These are phyloP conservation scores for Capsella bursapastoris DNA, from an alignment of 345 rosid species.

Conservation along the genomic window DNA sequence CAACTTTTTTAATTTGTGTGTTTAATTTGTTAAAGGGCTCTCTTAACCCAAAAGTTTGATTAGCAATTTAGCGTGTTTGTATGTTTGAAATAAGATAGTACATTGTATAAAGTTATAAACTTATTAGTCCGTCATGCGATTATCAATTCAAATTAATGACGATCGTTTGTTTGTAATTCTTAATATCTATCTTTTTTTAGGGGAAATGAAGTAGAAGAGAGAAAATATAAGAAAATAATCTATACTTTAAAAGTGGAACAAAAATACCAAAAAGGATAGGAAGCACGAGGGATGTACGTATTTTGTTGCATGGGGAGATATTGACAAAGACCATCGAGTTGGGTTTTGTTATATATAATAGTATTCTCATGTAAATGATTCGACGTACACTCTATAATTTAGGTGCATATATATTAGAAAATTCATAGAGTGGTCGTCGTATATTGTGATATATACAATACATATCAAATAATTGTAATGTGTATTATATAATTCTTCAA, in stretches of 20 bases:
- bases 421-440: slow-evolving; percentile 24
- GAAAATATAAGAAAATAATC: no score
- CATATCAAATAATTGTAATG: slow-evolving; percentile 24
- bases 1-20: neutral
- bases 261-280: neutral
- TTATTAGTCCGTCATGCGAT: no score
- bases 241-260: no score
- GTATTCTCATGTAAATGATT: neutral
- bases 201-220: no score
- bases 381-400: slow-evolving; percentile 11
- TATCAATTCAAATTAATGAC: no score
- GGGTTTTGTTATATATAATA: slow-evolving; percentile 16
- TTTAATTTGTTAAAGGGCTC: neutral
- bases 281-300: slow-evolving; percentile 49
- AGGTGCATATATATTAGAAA: slow-evolving; percentile 3
- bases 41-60: neutral
- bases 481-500: neutral
- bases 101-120: neutral
- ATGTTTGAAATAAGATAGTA: neutral
- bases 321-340: slow-evolving; percentile 43
- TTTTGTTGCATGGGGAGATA: slow-evolving; percentile 47
- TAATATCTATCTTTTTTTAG: neutral
- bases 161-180: no score
- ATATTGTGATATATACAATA: slow-evolving; percentile 23
- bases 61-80: neutral